Evolutionary conservation across 2,329 filamentous ascomycete species (phyloP), one percentile per base, ranked within the genome.

Genomic region (Phyllachora maydis): DNA sequence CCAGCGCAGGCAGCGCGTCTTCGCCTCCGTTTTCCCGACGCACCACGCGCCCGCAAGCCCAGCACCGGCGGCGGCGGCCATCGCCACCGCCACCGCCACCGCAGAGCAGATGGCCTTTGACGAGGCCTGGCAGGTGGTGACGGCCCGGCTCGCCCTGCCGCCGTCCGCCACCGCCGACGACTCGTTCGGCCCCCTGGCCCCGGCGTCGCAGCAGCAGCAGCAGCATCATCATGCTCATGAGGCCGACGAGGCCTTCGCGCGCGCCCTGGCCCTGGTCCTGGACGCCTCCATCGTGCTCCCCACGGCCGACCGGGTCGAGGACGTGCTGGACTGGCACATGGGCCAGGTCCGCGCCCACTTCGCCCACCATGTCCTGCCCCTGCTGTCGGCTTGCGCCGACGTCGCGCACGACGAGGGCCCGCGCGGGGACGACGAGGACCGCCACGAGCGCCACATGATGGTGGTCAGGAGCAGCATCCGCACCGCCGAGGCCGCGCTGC

Each of bases 301-400:
- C 15, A 41, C 48, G 6, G 61, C 65, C 11, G 34, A 41, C 8
- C 52, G 59, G 28, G 65, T 56, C 9, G 61, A 66, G 18, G 57
- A 70, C 34, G 45, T 72, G 18, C 34, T 70, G 14, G 41, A 50
- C 14, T 73, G 67, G 67, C 61, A 71, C 38, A 59, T 56, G 13
- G 55, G 61, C 26, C 65, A 72, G 42, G 61, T 65, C 19, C 54
- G 64, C 19, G 50, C 55, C 29, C 66, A 73, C 40, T 71, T 70
- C 35, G 46, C 65, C 14, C 54, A 59, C 29, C 56, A 67, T 35
- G 63, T 69, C 10, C 45, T 67, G 26, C 65, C 65, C 11, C 38
- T 65, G 25, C 47, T 73, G 16, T 45, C 52, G 8, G 51, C 52
- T 12, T 59, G 59, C 18, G 27, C 36, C 6, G n/a, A n/a, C n/a